These are phyloP conservation scores for Fusarium sp. DNA, from an alignment of 2,329 filamentous ascomycete genomes.

Conservation along the genomic window DNA sequence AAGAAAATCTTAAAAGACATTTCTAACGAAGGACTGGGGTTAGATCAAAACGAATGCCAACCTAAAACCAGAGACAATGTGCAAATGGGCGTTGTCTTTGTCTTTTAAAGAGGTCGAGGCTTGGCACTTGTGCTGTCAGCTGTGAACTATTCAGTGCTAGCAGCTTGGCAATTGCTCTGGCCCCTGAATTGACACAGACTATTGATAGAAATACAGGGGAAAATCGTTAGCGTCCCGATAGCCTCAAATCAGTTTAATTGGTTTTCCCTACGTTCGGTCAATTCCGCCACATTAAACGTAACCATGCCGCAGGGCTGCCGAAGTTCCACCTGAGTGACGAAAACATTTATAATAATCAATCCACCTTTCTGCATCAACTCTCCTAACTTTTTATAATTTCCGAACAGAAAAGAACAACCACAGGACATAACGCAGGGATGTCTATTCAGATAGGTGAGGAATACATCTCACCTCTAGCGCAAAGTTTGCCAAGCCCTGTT, in stretches of 20 bases:
- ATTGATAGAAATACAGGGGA: not conserved
- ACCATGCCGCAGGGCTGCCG: too few species aligned
- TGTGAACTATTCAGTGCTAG: not conserved
- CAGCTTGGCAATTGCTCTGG: fast-evolving
- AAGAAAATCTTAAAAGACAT: not conserved
- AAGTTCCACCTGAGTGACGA: too few species aligned
- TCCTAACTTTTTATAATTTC: too few species aligned
- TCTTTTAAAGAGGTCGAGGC: not conserved
- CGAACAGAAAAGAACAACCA: too few species aligned
- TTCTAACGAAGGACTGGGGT: not conserved
- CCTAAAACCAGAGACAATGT: not conserved
- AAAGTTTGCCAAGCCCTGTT: too few species aligned
- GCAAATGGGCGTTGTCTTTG: not conserved
- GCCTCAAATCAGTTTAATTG: not conserved
- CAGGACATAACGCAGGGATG: too few species aligned
- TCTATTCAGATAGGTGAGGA: too few species aligned
- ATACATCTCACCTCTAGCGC: too few species aligned
- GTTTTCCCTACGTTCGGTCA: too few species aligned
- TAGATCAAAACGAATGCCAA: not conserved
- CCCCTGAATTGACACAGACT: not conserved
- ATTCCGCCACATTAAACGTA: too few species aligned
- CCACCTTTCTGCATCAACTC: too few species aligned
- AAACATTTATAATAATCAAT: too few species aligned
- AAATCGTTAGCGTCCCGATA: not conserved
- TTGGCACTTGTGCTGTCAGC: not conserved